Conservation (phyloP, 2,329 filamentous ascomycete genomes). For the Ophiosphaerella korrae region DNA sequence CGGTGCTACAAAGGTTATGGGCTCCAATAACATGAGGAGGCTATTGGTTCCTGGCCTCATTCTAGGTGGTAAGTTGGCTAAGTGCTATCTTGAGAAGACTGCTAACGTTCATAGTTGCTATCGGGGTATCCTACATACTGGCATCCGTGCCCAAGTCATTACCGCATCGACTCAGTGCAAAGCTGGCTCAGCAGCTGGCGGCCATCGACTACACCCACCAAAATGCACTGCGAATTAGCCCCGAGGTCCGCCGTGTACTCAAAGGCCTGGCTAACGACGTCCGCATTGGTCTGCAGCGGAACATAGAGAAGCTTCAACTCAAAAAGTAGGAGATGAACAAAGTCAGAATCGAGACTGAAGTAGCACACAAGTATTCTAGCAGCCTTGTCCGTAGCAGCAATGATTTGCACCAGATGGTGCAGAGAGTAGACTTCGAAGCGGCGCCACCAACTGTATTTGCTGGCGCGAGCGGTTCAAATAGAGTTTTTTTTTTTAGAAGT, state of each 20-base stretch:
- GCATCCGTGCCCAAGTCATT: conserved; percentile 88
- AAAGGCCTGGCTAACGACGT: conserved; percentile 86
- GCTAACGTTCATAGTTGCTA: conserved; percentile 60
- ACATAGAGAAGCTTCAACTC: conserved; percentile 78
- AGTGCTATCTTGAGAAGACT: background rate
- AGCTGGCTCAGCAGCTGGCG: conserved; percentile 79
- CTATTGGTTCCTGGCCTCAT: conserved; percentile 81
- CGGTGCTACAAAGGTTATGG: conserved; percentile 78
- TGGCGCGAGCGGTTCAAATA: no score
- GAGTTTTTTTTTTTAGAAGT: background rate
- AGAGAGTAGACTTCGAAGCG: conserved; percentile 59
- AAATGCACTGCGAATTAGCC: conserved; percentile 83
- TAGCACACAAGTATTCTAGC: conserved; percentile 86
- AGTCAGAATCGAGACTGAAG: conserved; percentile 79
- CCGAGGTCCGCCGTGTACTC: conserved; percentile 85
- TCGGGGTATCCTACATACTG: conserved; percentile 79
- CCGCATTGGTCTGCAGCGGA: conserved; percentile 79
- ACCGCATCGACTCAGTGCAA: conserved; percentile 80
- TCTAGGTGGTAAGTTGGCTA: conserved; percentile 69
- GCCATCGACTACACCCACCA: conserved; percentile 90
- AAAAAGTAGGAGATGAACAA: conserved; percentile 84
- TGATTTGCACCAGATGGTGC: conserved; percentile 55
- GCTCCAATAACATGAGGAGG: conserved; percentile 78
- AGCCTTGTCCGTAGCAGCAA: conserved; percentile 73
- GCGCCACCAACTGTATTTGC: conserved; percentile 41